Conservation (phyloP, 2,329 filamentous ascomycete species). For the Diaporthe humulicola region DNA sequence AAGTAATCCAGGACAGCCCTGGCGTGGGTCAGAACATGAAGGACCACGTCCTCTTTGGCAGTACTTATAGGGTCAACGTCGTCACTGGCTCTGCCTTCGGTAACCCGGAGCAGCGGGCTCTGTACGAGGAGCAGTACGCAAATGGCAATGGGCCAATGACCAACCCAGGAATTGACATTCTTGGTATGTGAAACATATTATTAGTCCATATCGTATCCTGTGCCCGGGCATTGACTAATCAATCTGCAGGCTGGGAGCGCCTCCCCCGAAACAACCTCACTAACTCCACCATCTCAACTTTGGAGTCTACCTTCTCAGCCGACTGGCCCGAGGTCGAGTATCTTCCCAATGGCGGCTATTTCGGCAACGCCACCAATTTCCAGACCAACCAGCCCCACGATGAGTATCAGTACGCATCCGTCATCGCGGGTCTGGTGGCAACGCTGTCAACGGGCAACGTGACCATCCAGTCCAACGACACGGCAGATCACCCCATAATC, state of each 20-base stretch:
- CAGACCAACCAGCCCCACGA: slow-evolving; percentile 22
- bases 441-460: slow-evolving; percentile 51
- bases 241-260: background rate
- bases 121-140: background rate
- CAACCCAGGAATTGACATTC: slow-evolving; percentile 23
- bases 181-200: background rate
- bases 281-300: background rate
- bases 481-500: slow-evolving; percentile 51
- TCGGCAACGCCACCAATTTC: background rate
- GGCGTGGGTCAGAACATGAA: slow-evolving; percentile 43
- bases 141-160: slow-evolving; percentile 19
- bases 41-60: slow-evolving; percentile 21
- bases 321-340: slow-evolving; percentile 38
- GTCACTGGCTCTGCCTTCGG: background rate
- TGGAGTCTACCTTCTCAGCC: background rate
- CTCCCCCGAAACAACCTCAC: slow-evolving; percentile 24
- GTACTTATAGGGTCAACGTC: slow-evolving; percentile 1
- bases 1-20: slow-evolving; percentile 42
- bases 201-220: too few species aligned
- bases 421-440: slow-evolving; percentile 25
- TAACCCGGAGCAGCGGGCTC: background rate
- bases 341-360: background rate
- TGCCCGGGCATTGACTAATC: background rate
- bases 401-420: slow-evolving; percentile 36
- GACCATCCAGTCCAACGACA: slow-evolving; percentile 48